These are phyloP conservation scores for Symbiodinium natans DNA, from an alignment of 73 alveolate species.

Conservation along the genomic window DNA sequence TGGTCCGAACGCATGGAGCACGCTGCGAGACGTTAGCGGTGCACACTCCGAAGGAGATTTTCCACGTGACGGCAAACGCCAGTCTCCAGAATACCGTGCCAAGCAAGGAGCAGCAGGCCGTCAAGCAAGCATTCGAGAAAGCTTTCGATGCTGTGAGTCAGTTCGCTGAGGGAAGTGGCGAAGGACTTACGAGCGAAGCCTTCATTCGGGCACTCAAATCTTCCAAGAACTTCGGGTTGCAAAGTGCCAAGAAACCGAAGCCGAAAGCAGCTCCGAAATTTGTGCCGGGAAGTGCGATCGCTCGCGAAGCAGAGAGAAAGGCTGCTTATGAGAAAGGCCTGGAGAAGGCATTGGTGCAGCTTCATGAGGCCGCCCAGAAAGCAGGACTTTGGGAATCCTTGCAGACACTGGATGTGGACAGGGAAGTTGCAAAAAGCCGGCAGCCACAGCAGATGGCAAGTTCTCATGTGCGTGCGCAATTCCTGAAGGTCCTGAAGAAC, in stretches of 20 bases:
- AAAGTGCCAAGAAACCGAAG: neutral
- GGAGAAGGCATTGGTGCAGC: neutral
- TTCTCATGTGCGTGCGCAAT: constrained; percentile 4
- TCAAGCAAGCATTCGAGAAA: neutral
- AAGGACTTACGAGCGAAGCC: neutral
- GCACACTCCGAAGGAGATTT: neutral
- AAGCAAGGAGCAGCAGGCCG: neutral
- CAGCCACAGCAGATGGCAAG: constrained; percentile 3
- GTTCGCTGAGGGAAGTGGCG: neutral
- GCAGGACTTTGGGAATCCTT: neutral
- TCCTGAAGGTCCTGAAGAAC: constrained; percentile 1
- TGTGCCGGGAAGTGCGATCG: neutral
- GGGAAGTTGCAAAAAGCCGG: neutral
- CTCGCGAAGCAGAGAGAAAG: neutral
- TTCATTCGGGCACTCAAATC: neutral
- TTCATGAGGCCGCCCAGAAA: neutral
- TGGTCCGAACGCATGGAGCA: constrained; percentile 13
- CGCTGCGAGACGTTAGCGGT: neutral
- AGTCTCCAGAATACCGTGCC: neutral
- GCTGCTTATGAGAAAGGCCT: neutral
- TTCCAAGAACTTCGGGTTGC: neutral
- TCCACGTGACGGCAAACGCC: neutral
- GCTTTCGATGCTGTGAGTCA: neutral
- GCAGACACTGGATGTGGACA: neutral
- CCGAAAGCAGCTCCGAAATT: neutral